phyloP scores from a whole-genome alignment of 1,139 yeast species.

The Cylindricascospora bacillispora region DNA sequence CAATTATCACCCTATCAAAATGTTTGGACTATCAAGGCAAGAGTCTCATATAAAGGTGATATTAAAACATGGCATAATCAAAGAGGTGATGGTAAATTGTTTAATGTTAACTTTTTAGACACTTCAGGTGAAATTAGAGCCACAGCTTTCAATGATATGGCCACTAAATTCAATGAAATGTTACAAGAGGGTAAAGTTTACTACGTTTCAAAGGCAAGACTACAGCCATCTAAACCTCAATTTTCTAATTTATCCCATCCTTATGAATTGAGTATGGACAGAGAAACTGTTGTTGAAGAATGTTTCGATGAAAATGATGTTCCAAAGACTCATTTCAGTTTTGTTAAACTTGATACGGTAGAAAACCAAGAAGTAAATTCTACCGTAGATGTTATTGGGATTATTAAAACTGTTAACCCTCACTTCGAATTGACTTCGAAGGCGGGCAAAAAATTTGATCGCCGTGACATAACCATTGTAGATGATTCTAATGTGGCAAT shows the following conservation, averaged over 20 bases:
- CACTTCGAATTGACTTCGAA: slow-evolving; percentile 79
- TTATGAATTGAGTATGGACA: slow-evolving; percentile 73
- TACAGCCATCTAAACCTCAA: slow-evolving; percentile 75
- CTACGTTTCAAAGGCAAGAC: slow-evolving; percentile 68
- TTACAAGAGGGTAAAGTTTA: slow-evolving; percentile 86
- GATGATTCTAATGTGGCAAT: slow-evolving; percentile 75
- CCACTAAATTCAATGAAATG: slow-evolving; percentile 60
- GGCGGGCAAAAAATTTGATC: slow-evolving; percentile 81
- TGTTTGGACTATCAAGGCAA: slow-evolving; percentile 84
- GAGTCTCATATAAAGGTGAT: slow-evolving; percentile 81
- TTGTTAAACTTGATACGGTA: slow-evolving; percentile 56
- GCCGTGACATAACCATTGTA: slow-evolving; percentile 78
- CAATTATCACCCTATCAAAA: slow-evolving; percentile 84
- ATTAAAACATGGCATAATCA: slow-evolving; percentile 80
- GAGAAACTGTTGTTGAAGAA: slow-evolving; percentile 64
- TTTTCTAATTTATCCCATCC: slow-evolving; percentile 79
- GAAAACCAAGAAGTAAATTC: slow-evolving; percentile 59
- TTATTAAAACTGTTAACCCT: slow-evolving; percentile 64
- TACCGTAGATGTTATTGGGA: slow-evolving; percentile 77
- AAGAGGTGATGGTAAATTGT: slow-evolving; percentile 80
- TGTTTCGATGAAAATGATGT: slow-evolving; percentile 55
- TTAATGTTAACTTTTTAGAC: slow-evolving; percentile 78
- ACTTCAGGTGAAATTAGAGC: slow-evolving; percentile 96
- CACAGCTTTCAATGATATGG: slow-evolving; percentile 83
- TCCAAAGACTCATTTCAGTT: slow-evolving; percentile 69